Base-by-base conservation (phyloP, 257 asterid species). In the Osmanthus fragrans region DNA sequence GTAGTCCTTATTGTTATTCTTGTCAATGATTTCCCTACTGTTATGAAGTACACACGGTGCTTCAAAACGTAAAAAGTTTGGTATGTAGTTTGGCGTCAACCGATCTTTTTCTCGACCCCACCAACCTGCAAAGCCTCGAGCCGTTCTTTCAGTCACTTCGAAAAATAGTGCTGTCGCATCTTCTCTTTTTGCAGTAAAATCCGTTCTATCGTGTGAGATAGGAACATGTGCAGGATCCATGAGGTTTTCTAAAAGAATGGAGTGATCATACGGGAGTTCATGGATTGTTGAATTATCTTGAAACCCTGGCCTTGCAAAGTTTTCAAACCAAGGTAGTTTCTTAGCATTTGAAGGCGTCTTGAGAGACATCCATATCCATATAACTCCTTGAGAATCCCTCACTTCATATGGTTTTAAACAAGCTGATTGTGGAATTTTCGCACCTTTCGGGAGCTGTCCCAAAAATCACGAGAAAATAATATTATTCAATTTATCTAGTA, bases 221-320 rank as follows among this genome's bases (percentile, higher is more conserved):
- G 98, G 99, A 34, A 92, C 90, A 27, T 94, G 99, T 37, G 99
- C 98, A 0, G 99, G 99, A 72, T 94, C 99, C 99, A 94, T 94
- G 78, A 94, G 99, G 84, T 94, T 94, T 74, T 94, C 99, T 5
- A 94, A 80, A 75, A 94, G 99, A 84, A 94, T 94, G 39, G 99
- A 94, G 66, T 94, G 99, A 79, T 94, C 99, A 40, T 94, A 94
- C 0, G 99, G 98, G 79, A 94, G 99, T 83, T 92, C 99, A 0
- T 94, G 99, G 82, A 78, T 89, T 18, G 97, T 89, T 3, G 99
- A 92, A 37, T 88, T 65, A 67, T 94, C 97, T 4, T 90, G 87
- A 73, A 86, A 87, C 10, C 94, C 96, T n/a, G 92, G 88, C 65
- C 94, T 83, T 0, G 83, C 87, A 16, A 94, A 90, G 78, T 88